phyloP scores from a whole-genome alignment of 164 flowering plant species.

The Vitis rupestris region DNA sequence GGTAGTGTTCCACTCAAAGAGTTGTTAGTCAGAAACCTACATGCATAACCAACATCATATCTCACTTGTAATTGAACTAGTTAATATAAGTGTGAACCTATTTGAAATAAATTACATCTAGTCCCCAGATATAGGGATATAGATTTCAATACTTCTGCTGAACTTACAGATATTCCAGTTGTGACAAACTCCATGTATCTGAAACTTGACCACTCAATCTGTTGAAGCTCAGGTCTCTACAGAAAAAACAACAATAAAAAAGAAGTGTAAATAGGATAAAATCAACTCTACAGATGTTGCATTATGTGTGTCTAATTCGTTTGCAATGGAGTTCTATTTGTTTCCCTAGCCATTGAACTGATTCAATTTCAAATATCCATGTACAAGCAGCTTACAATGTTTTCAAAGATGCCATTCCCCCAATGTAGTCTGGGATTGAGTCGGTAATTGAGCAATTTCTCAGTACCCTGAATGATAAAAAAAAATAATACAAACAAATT shows the following conservation, averaged over 20 bases:
- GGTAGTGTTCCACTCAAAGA: conserved; percentile 58
- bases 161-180: conserved; percentile 36
- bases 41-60: conserved; percentile 10
- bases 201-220: conserved; percentile 58
- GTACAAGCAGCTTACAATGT: conserved; percentile 43
- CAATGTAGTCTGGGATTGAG: conserved; percentile 57
- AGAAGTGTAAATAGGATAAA: background rate
- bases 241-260: conserved; percentile 7
- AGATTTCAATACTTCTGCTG: background rate
- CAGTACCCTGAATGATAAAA: conserved; percentile 45
- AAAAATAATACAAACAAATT: background rate
- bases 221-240: conserved; percentile 69
- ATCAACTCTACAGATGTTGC: too few species aligned
- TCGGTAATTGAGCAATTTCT: conserved; percentile 70
- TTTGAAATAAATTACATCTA: too few species aligned
- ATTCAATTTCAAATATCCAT: too few species aligned
- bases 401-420: conserved; percentile 26
- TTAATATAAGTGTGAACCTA: background rate
- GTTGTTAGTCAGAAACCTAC: conserved; percentile 71
- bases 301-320: too few species aligned
- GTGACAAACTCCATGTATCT: conserved; percentile 5
- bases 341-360: too few species aligned
- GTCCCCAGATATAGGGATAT: background rate
- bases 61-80: background rate
- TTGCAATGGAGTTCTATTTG: too few species aligned